Percentiles rank a stretch among this genome's conserved stretches.
Conservation (phyloP, 192 early-diverging fungal genomes). For the Diversispora eburnea region DNA sequence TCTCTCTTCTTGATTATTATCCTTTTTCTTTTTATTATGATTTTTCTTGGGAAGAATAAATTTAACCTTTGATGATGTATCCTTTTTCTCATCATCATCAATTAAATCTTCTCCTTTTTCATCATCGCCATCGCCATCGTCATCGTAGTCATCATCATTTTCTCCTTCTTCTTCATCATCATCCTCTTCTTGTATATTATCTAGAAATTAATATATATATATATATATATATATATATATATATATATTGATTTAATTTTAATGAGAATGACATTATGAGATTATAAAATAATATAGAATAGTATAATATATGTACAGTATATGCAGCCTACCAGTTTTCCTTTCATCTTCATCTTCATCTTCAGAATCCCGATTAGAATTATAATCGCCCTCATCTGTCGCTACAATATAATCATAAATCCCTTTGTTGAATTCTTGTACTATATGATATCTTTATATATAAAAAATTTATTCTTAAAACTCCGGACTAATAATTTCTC, state of each 20-base stretch:
- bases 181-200: no score
- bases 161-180: no score
- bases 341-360: conserved; percentile 59
- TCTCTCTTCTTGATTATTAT: conserved; percentile 24
- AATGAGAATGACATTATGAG: background rate
- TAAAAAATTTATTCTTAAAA: background rate
- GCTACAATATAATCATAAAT: conserved; percentile 95
- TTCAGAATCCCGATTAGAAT: conserved; percentile 60
- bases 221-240: no score
- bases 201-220: no score
- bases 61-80: no score
- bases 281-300: background rate
- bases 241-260: no score
- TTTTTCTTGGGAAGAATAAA: no score
- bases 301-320: background rate
- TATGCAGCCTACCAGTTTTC: conserved; percentile 31
- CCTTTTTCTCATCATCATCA: no score
- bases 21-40: conserved; percentile 29
- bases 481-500: background rate
- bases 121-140: no score
- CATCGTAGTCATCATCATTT: no score
- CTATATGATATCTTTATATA: conserved; percentile 79
- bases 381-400: conserved; percentile 81
- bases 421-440: conserved; percentile 96
- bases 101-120: no score